These are phyloP conservation scores for Blastocladiella emersonii DNA, from an alignment of 371 early-diverging fungal genomes.

Conservation along the genomic window DNA sequence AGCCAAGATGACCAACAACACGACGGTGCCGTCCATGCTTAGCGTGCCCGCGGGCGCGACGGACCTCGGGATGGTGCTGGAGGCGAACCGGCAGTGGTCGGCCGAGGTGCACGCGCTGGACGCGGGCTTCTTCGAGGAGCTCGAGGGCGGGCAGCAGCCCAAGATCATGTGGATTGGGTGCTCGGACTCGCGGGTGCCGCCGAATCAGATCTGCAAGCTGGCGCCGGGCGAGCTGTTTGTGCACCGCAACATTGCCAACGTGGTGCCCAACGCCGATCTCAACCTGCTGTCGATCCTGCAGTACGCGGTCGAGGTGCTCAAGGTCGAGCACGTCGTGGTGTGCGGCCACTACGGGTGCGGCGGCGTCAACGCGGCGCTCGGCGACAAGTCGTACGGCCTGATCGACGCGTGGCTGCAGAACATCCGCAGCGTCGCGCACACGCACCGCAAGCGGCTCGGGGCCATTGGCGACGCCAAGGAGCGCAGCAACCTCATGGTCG, in stretches of 20 bases:
- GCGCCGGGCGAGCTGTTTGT: conserved; percentile 83
- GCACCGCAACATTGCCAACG: conserved; percentile 92
- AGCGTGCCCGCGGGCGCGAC: background rate
- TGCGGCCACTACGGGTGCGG: conserved; percentile 31
- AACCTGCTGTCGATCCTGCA: conserved; percentile 74
- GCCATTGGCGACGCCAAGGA: background rate
- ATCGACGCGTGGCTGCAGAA: conserved; percentile 73
- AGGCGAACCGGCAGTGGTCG: conserved; percentile 38
- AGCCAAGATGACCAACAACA: too few relatives aligned
- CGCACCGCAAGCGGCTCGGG: conserved; percentile 34
- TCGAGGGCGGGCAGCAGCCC: conserved; percentile 61
- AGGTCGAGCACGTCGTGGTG: conserved; percentile 82
- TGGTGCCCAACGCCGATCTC: conserved; percentile 57
- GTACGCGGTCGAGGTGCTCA: conserved; percentile 78
- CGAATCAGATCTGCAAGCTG: conserved; percentile 5
- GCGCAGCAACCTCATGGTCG: background rate
- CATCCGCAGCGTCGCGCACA: conserved; percentile 57
- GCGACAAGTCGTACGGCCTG: conserved; percentile 42
- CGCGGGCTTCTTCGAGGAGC: conserved; percentile 41
- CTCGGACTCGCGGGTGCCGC: conserved; percentile 47
- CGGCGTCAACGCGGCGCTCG: conserved; percentile 6
- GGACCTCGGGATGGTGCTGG: background rate
- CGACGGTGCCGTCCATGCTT: too few relatives aligned
- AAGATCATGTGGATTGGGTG: conserved; percentile 90
- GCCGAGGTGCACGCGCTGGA: conserved; percentile 15